These are phyloP conservation scores for Fusarium anthophilum DNA, from an alignment of 2,329 filamentous ascomycete genomes.

Conservation along the genomic window DNA sequence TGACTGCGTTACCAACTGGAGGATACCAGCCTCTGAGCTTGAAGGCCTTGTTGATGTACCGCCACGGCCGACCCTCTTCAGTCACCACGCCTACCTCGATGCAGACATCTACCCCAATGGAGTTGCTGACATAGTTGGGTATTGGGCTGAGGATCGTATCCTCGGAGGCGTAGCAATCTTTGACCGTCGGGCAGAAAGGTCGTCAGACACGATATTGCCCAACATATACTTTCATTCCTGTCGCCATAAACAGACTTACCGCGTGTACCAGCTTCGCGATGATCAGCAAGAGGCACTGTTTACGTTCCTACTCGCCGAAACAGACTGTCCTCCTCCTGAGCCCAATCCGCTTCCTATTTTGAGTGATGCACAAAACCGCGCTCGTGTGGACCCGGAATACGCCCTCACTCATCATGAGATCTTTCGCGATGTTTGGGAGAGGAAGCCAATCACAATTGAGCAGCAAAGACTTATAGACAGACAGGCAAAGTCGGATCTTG, in stretches of 20 bases:
- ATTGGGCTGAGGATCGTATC: background rate
- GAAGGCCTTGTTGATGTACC: background rate
- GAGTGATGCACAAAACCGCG: background rate
- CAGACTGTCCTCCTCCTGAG: background rate
- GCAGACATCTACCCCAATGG: background rate
- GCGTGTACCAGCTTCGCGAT: background rate
- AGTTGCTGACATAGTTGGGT: background rate
- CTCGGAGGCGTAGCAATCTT: background rate
- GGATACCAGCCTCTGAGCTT: background rate
- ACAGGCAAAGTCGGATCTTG: background rate
- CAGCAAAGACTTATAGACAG: background rate
- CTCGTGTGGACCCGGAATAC: background rate
- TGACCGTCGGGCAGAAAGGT: background rate
- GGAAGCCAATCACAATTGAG: background rate
- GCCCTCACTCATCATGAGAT: background rate
- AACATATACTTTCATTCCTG: background rate
- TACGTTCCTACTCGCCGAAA: background rate
- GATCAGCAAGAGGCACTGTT: background rate
- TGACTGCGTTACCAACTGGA: background rate
- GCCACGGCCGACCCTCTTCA: background rate
- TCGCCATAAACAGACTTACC: background rate
- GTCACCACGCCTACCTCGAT: background rate
- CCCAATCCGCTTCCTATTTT: background rate
- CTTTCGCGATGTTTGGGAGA: background rate
- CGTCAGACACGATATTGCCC: background rate